phyloP scores from a whole-genome alignment of 495 filamentous ascomycete genomes.

The Mycothermus thermophilus region DNA sequence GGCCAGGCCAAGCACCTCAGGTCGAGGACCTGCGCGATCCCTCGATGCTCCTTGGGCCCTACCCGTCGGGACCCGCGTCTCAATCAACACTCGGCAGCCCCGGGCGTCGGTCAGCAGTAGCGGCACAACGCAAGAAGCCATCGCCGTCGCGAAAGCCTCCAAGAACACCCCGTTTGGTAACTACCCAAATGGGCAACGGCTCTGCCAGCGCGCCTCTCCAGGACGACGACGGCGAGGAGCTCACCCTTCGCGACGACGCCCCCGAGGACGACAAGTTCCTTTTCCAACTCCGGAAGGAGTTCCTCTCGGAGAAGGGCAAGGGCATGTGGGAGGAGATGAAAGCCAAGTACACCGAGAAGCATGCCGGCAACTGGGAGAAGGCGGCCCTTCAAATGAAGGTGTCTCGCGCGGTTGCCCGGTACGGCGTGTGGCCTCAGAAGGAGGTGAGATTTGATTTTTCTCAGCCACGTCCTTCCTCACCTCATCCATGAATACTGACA shows the following conservation, averaged over 20 bases:
- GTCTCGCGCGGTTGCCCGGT: conserved; percentile 31
- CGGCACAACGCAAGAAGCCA: conserved; percentile 12
- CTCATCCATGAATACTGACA: conserved; percentile 1
- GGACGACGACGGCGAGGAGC: conserved; percentile 13
- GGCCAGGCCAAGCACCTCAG: conserved; percentile 9
- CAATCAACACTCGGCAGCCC: conserved; percentile 18
- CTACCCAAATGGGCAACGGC: too few relatives aligned
- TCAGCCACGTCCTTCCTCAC: neutral
- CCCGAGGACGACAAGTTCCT: conserved; percentile 34
- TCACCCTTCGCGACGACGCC: conserved; percentile 27
- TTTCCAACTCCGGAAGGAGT: conserved; percentile 28
- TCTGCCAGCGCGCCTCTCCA: too few relatives aligned
- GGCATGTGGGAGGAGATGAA: conserved; percentile 40
- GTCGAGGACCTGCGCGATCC: conserved; percentile 18
- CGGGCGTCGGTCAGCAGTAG: conserved; percentile 15
- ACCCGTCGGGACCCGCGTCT: too few relatives aligned
- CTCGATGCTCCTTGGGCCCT: conserved; percentile 9
- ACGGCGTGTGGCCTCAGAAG: conserved; percentile 28
- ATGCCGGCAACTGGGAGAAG: conserved; percentile 27
- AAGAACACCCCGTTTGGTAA: too few relatives aligned
- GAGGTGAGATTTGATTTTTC: conserved; percentile 24
- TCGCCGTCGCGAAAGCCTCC: conserved; percentile 11
- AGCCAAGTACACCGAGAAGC: conserved; percentile 28
- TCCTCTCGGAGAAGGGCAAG: conserved; percentile 33
- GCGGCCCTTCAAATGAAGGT: conserved; percentile 37